A percentile compares a stretch with the other conserved stretches of the same genome.
phyloP scores from a whole-genome alignment of 2,329 filamentous ascomycete species.

The Sporothrix humicola region DNA sequence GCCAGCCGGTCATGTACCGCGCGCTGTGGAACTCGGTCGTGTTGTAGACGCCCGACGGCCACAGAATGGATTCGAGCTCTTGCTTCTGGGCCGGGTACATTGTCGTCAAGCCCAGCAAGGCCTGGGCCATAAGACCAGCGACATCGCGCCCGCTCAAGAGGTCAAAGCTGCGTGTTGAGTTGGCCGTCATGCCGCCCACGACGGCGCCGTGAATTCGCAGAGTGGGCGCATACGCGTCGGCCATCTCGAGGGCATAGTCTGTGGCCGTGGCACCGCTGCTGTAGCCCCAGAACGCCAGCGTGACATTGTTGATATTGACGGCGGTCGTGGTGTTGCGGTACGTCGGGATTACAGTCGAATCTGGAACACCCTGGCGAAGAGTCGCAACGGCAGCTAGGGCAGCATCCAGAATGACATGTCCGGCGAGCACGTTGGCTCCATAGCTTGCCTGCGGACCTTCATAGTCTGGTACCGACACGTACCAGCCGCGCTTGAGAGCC shows the following conservation, averaged over 20 bases:
- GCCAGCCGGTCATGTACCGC: slow-evolving; percentile 41
- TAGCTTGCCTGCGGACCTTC: slow-evolving; percentile 52
- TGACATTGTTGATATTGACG: slow-evolving; percentile 44
- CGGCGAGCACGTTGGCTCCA: slow-evolving; percentile 48
- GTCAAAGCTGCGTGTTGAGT: slow-evolving; percentile 46
- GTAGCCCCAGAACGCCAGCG: slow-evolving; percentile 56
- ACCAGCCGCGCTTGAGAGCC: slow-evolving; percentile 50
- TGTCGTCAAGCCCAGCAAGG: slow-evolving; percentile 43
- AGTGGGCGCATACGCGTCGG: slow-evolving; percentile 53
- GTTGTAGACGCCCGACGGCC: slow-evolving; percentile 43
- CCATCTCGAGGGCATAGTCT: slow-evolving; percentile 52
- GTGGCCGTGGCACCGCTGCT: slow-evolving; percentile 55
- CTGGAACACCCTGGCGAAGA: slow-evolving; percentile 31
- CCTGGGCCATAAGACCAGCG: slow-evolving; percentile 46
- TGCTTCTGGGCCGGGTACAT: slow-evolving; percentile 43
- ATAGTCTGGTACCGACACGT: slow-evolving; percentile 52
- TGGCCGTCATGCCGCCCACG: slow-evolving; percentile 52
- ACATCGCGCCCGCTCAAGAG: slow-evolving; percentile 44
- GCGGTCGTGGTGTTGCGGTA: slow-evolving; percentile 21
- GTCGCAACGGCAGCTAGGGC: slow-evolving; percentile 48
- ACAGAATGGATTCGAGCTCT: slow-evolving; percentile 41
- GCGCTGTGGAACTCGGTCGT: slow-evolving; percentile 44
- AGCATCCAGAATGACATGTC: slow-evolving; percentile 50
- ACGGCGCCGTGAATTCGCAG: slow-evolving; percentile 51
- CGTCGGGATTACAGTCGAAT: not conserved